Evolutionary conservation across 768 basidiomycete genomes (phyloP), one percentile per base, ranked within the genome.

Genomic region (Crepidotus variabilis): DNA sequence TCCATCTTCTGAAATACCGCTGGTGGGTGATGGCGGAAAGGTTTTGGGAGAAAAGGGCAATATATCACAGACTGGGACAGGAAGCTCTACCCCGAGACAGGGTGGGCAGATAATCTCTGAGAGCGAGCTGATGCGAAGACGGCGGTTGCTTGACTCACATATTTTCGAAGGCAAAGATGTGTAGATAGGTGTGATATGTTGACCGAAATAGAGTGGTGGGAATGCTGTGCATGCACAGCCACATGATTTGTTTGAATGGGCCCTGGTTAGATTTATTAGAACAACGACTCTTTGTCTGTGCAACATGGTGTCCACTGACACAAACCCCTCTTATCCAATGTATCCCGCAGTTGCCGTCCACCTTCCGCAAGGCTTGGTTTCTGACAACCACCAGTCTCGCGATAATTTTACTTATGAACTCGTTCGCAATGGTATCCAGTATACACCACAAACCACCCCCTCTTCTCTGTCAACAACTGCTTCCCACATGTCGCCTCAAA

Each of bases 71-170:
- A 46, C 32, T 51, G 18, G 50, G 49, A 47, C 50, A 52, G 22
- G 54, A 24, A 16, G 34, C 39, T 47, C 54, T 33, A 70, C 71
- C 60, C 63, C 69, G 33, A 69, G 82, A 62, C 61, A 78, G 71
- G 72, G 79, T 13, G 86, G 88, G 16, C 84, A 86, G 60, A 85
- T 83, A 43, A 91, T 90, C 55, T 79, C 81, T n/a, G 90, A 92
- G 70, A 80, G 75, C 18, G 90, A 91, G 69, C 69, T 93, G 67
- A 87, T 94, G 78, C 74, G 86, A 63, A 78, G 93, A 62, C 81
- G 89, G 52, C 81, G 92, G 63, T 67, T 94, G 67, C 74, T 94
- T 52, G 88, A 90, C 61, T 79, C 86, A 51, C 87, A 89, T 65
- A 84, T 88, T 50, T 85, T 78, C 65, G 76, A 77, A 59, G 39